Base-by-base conservation (phyloP, 208 protist genomes). In the Trypanosoma congolense region DNA sequence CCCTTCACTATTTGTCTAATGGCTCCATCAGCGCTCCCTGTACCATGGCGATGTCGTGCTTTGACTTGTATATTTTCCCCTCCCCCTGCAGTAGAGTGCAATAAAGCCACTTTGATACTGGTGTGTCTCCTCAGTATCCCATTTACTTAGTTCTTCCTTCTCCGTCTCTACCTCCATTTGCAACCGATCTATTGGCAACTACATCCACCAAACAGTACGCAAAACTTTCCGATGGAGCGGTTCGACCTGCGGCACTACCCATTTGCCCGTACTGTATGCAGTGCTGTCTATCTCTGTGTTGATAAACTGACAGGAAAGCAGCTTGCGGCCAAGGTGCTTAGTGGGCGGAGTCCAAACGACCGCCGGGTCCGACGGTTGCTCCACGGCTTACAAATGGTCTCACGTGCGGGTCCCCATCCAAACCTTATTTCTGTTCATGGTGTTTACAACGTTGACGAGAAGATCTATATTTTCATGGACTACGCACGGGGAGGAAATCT, bases 401-500 rank as follows among this genome's bases (percentile, higher is more conserved):
- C 69, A 46, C 62, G 48, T 3, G 53, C 88, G 26, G 65, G 74
- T 1, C 19, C 44, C 3, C 71, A 87, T 49, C 65, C 65, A 24
- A 61, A 80, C 59, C 38, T 92, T 33, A 63, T 87, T 45, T 68
- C 57, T 44, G 50, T 99, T 6, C 98, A 98, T 63, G 92, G 97
- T 42, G 90, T 95, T 1, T 90, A 92, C 35, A 79, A 97, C 22
- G 75, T 77, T 19, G 57, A 50, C 0, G 68, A 69, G 5, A 83
- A 80, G 30, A 61, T 88, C 1, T 71, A 73, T 16, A 83, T 98
- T 43, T 90, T 99, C 8, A 98, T 99, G 63, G 99, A 99, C 80
- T 87, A 99, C 48, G 84, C 99, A 44, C 83, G 94, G 48, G 92
- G 90, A 26, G 97, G 99, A 1, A 99, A 98, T 61, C 86, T 98